Conservation (phyloP, 2,329 filamentous ascomycete genomes). For the Beauveria rudraprayagi region DNA sequence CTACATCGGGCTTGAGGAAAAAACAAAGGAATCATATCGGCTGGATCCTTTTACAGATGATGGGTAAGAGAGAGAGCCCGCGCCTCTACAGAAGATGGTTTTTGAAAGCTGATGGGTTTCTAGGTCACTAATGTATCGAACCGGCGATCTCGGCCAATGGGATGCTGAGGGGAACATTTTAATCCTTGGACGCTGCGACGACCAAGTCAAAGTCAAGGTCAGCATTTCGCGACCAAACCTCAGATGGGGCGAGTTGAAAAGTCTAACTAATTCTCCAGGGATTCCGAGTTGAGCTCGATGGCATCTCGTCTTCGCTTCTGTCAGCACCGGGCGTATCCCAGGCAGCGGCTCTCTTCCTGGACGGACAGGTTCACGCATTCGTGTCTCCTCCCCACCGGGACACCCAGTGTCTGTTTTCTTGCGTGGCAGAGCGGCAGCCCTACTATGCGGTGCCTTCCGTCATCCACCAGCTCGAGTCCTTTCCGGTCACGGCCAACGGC, state of each 20-base stretch:
- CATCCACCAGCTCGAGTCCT: conserved; percentile 32
- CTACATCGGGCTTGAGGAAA: conserved; percentile 44
- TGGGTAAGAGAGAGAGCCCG: conserved; percentile 27
- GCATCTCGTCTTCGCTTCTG: conserved; percentile 43
- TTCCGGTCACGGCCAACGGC: conserved; percentile 47
- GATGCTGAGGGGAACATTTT: conserved; percentile 43
- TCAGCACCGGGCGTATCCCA: conserved; percentile 37
- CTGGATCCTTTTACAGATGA: conserved; percentile 42
- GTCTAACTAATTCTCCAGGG: conserved; percentile 25
- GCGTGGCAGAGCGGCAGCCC: conserved; percentile 36
- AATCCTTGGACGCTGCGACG: conserved; percentile 49
- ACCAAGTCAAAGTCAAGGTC: conserved; percentile 54
- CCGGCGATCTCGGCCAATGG: conserved; percentile 51
- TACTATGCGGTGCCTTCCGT: conserved; percentile 47
- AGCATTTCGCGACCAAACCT: not conserved
- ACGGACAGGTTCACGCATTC: conserved; percentile 43
- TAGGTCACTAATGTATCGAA: conserved; percentile 49
- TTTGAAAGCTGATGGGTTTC: not conserved
- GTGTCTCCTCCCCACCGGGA: conserved; percentile 31
- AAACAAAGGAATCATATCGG: conserved; percentile 42
- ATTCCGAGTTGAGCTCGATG: conserved; percentile 53
- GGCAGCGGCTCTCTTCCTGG: conserved; percentile 39
- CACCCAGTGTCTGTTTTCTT: conserved; percentile 29
- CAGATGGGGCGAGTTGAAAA: too few species aligned
- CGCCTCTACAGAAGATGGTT: not conserved